Evolutionary conservation across 2,329 filamentous ascomycete genomes (phyloP).

Genomic region (Arthroderma sp.): DNA sequence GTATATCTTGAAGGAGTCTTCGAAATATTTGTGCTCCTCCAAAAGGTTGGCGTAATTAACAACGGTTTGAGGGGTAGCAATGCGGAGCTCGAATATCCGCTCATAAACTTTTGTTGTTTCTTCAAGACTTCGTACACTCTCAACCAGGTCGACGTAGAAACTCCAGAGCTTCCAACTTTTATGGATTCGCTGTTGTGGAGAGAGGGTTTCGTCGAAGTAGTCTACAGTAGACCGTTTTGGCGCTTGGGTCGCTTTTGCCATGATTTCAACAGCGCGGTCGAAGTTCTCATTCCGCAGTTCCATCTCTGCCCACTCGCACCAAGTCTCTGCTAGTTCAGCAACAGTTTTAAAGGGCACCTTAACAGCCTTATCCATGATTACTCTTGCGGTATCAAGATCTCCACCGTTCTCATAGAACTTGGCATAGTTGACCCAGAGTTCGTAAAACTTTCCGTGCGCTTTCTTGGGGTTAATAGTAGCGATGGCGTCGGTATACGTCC

Average conservation of each 20-base stretch:
- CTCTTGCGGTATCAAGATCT: conserved; percentile 69
- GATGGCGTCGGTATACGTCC: conserved; percentile 91
- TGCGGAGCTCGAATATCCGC: conserved; percentile 92
- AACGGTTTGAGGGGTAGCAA: conserved; percentile 93
- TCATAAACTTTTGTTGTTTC: conserved; percentile 94
- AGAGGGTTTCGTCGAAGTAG: conserved; percentile 91
- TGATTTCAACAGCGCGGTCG: conserved; percentile 83
- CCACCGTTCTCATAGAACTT: conserved; percentile 89
- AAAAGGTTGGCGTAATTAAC: conserved; percentile 96
- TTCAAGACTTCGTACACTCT: conserved; percentile 80
- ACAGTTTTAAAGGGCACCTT: conserved; percentile 98
- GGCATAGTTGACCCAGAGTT: conserved; percentile 92
- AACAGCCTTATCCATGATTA: conserved; percentile 95
- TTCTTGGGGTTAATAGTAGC: conserved; percentile 88
- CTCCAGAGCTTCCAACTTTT: conserved; percentile 99
- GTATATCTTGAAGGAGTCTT: conserved; percentile 96
- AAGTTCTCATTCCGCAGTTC: conserved; percentile 93
- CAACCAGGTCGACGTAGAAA: conserved; percentile 96
- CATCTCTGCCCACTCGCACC: conserved; percentile 99
- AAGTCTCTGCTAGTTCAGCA: conserved; percentile 92
- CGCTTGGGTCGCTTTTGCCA: conserved; percentile 95
- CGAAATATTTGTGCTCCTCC: conserved; percentile 88
- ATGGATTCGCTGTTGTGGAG: conserved; percentile 90
- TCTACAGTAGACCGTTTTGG: conserved; percentile 97
- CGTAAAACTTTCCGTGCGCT: conserved; percentile 82